Evolutionary conservation across 2,329 filamentous ascomycete genomes (phyloP).

Genomic region (Fusarium sp.): DNA sequence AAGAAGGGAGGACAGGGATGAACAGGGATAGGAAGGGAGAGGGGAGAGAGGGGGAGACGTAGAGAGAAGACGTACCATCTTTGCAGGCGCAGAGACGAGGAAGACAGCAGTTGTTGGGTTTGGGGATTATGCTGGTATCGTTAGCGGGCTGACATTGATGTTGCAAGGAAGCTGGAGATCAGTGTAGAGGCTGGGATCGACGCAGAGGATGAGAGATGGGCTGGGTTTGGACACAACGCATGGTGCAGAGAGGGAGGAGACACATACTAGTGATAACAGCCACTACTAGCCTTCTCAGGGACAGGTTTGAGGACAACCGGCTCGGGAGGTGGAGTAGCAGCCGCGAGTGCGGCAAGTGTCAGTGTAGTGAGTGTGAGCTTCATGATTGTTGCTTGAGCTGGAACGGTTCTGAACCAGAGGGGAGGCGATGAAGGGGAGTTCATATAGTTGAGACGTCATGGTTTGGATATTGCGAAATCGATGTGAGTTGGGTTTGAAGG

Average conservation of each 20-base stretch:
- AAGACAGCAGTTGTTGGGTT: conserved; percentile 17
- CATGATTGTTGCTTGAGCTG: neutral
- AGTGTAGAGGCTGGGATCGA: no score
- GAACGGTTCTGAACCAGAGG: neutral
- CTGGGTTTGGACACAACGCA: neutral
- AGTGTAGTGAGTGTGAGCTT: conserved; percentile 6
- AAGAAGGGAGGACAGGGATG: neutral
- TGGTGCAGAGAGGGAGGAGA: fast-evolving
- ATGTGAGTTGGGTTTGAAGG: neutral
- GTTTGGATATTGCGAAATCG: neutral
- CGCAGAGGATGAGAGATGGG: no score
- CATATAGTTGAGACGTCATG: neutral
- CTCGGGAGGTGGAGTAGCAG: neutral
- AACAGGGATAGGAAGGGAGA: neutral
- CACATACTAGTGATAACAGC: conserved; percentile 19
- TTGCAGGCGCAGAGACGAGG: conserved; percentile 25
- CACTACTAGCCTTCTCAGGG: neutral
- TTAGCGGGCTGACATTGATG: no score
- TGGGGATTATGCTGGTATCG: neutral
- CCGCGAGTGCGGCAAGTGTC: neutral
- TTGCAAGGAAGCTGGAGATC: no score
- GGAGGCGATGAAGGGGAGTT: neutral
- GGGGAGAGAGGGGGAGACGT: neutral
- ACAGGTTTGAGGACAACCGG: conserved; percentile 7
- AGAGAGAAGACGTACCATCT: neutral